These are phyloP conservation scores for Emergomyces orientalis DNA, from an alignment of 2,329 filamentous ascomycete species.

Conservation along the genomic window DNA sequence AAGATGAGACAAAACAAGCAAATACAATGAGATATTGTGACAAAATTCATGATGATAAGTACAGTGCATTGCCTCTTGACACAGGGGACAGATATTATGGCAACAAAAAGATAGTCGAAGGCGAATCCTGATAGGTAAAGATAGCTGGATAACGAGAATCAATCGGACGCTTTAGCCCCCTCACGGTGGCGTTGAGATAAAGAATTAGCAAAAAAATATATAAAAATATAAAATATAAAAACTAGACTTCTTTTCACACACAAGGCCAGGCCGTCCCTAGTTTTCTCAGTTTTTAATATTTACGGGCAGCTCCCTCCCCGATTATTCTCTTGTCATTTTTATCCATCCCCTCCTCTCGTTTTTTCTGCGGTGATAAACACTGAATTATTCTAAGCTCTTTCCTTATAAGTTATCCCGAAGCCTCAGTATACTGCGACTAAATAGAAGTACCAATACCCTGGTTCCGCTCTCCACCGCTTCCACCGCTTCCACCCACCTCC, in stretches of 20 bases:
- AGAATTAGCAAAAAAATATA: background rate
- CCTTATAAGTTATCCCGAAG: too few species aligned
- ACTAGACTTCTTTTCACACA: background rate
- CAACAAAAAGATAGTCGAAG: background rate
- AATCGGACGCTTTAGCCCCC: background rate
- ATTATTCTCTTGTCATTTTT: background rate
- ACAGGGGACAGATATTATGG: background rate
- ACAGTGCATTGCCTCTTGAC: background rate
- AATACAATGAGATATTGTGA: background rate
- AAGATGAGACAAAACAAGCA: background rate
- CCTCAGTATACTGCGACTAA: too few species aligned
- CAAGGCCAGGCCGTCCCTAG: too few species aligned
- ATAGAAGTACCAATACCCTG: background rate
- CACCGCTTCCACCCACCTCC: background rate
- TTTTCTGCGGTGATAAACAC: background rate
- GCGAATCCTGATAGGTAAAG: background rate
- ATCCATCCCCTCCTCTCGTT: background rate
- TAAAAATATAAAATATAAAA: background rate
- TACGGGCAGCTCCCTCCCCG: background rate
- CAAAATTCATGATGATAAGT: background rate
- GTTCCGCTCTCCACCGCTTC: background rate
- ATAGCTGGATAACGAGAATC: background rate
- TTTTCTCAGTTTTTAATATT: too few species aligned
- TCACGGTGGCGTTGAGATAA: conserved; percentile 2
- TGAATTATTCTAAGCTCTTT: too few species aligned